Percentiles rank a stretch among this genome's conserved stretches.
phyloP scores from a whole-genome alignment of 768 basidiomycete genomes.

The Phaeolepiota aurea region DNA sequence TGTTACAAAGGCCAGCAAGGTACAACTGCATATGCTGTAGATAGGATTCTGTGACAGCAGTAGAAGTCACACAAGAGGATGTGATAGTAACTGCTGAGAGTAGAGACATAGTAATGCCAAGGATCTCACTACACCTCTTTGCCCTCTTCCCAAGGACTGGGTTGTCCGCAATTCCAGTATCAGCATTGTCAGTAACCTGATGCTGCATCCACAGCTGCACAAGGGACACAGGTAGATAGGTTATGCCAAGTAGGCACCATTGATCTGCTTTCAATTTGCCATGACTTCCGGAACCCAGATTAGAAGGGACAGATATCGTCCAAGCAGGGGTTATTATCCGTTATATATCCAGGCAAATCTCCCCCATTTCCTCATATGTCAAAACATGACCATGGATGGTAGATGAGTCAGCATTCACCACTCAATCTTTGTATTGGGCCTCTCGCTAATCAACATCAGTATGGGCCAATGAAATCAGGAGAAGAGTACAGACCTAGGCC shows the following conservation, averaged over 20 bases:
- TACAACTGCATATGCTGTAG: conserved; percentile 15
- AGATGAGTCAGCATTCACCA: background rate
- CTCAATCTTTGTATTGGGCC: background rate
- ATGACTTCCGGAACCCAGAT: conserved; percentile 12
- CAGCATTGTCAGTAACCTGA: conserved; percentile 3
- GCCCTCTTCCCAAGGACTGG: too few species aligned
- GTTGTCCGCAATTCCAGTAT: conserved; percentile 16
- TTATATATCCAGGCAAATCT: conserved; percentile 14
- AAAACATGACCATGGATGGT: conserved; percentile 7
- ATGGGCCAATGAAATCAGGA: too few species aligned
- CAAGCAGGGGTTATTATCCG: conserved; percentile 16
- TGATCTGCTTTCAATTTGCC: conserved; percentile 25
- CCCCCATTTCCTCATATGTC: conserved; percentile 7
- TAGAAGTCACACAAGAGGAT: conserved; percentile 12
- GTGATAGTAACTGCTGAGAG: conserved; percentile 10
- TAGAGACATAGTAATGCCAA: conserved; percentile 15
- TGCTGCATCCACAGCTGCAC: conserved; percentile 27
- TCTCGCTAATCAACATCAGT: too few species aligned
- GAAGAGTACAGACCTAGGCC: too few species aligned
- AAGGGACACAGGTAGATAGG: conserved; percentile 24
- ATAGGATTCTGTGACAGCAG: conserved; percentile 5
- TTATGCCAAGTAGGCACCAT: conserved; percentile 24
- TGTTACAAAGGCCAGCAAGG: conserved; percentile 14
- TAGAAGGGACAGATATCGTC: conserved; percentile 12
- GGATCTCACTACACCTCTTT: conserved; percentile 13